Evolutionary conservation across 495 filamentous ascomycete genomes (phyloP).

Genomic region (Daldinia loculata): DNA sequence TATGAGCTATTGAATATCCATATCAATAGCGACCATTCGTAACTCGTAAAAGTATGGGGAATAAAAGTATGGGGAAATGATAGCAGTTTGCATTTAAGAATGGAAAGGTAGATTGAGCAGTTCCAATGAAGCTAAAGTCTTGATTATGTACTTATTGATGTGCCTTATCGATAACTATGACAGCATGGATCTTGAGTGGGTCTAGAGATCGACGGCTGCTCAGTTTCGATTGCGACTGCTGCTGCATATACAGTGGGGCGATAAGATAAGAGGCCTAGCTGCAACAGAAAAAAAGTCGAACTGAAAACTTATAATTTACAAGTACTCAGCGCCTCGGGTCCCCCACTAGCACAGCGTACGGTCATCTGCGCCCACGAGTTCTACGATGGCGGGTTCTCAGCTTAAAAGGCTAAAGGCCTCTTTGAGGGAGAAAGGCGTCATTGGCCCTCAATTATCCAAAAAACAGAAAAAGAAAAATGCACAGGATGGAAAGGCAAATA

Average conservation of each 20-base stretch:
- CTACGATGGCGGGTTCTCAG: conserved; percentile 89
- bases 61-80: neutral
- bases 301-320: conserved; percentile 6
- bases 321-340: neutral
- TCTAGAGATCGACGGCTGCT: neutral
- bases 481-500: conserved; percentile 67
- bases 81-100: neutral
- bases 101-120: neutral
- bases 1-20: conserved; percentile 19
- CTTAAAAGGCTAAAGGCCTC: conserved; percentile 94
- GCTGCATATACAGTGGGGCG: conserved; percentile 9
- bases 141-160: neutral
- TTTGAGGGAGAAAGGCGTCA: conserved; percentile 83
- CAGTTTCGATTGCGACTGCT: too few relatives aligned
- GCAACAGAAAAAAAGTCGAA: conserved; percentile 39
- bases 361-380: neutral
- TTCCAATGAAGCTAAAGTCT: neutral
- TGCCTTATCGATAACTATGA: neutral
- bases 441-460: conserved; percentile 88
- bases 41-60: neutral
- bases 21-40: conserved; percentile 3
- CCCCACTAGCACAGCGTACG: neutral
- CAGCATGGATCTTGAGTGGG: neutral
- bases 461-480: conserved; percentile 83
- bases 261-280: conserved; percentile 26